Base-by-base conservation (phyloP, 73 alveolate species). In the Uronychia setigera region DNA sequence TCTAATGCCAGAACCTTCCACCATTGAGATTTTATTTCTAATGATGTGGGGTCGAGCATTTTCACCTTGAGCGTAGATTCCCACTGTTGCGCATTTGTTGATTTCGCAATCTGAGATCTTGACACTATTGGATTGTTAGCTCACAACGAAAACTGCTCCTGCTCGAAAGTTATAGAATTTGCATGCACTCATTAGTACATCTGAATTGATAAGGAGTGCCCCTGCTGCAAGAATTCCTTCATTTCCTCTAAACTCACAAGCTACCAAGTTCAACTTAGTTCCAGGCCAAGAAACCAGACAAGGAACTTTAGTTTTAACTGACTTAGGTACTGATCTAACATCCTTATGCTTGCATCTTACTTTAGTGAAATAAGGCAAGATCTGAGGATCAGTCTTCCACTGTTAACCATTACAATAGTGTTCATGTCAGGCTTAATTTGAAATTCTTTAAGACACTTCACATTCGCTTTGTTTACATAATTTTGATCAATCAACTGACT, bases 1-100 rank as follows among this genome's bases (percentile, higher is more conserved):
- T 60, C 88, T 94, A 0, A 94, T 92, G 26, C 97, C 98, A 11
- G 93, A 89, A 0, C 96, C 98, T 26, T 92, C 96, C n/a, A 77
- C 87, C 35, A 78, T 75, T 33, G 80, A 93, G 27, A 94, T 88
- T 29, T 83, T 84, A 0, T 76, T 46, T 26, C 96, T 77, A 27
- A 88, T 87, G 59, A 94, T 59, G n/a, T 46, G 67, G 31, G 92
- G 93, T 84, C 77, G 76, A 29, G 97, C 87, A 57, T 94, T 93
- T 25, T 80, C 90, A 0, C 98, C 98, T 81, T 88, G 76, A 67
- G 91, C 77, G 80, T 88, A 89, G 1, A 94, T 60, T 9, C 97
- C 98, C 11, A 91, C 93, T 11, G 74, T 77, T 33, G 81, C 93
- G 46, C 94, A 89, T 59, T 91, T 67, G 35, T 60, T 78, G 46